Evolutionary conservation across 805 yeast species (phyloP), one percentile per base, ranked within the genome.

Genomic region (Suhomyces tanzawaensis): DNA sequence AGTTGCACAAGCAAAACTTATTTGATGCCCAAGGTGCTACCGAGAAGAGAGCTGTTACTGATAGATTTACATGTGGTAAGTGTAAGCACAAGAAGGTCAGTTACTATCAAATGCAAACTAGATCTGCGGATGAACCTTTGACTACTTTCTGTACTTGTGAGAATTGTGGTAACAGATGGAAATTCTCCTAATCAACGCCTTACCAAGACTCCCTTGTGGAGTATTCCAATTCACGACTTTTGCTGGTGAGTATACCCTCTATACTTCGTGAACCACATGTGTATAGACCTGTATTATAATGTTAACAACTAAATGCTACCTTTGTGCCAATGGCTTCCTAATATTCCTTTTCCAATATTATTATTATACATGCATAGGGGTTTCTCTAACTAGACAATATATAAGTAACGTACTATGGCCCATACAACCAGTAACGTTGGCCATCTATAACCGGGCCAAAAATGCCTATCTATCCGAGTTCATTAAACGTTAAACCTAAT

Each of bases 81-180:
- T 93, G 99, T 77, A 93, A 91, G 66, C 91, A 89, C 61, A 89
- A 90, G 74, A 89, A 88, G 71, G 99, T 93, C 29, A 85, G 95
- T 51, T 93, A 93, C 62, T 91, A 90, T 64, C 99, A 93, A 69
- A 77, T 93, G 83, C 99, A 93, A 72, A 93, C 99, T 23, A 76
- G 99, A 65, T 86, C 96, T 41, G 99, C 99, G 14, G 99, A 93
- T 78, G 99, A 93, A 66, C 99, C 99, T 42, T 76, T 93, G 55
- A 93, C 99, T 6, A 93, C 99, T 1, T 93, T 93, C 60, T 93
- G 99, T 71, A 90, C 96, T 3, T 93, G 99, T 70, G 97, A 90
- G 56, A 87, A 79, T 48, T 93, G 99, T 70, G 98, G 98, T 46
- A 88, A 93, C 58, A 79, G 98, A 63, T 93, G 99, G 99, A 93